phyloP scores from a whole-genome alignment of 106 monocot species.

The Apostasia ramifera region DNA sequence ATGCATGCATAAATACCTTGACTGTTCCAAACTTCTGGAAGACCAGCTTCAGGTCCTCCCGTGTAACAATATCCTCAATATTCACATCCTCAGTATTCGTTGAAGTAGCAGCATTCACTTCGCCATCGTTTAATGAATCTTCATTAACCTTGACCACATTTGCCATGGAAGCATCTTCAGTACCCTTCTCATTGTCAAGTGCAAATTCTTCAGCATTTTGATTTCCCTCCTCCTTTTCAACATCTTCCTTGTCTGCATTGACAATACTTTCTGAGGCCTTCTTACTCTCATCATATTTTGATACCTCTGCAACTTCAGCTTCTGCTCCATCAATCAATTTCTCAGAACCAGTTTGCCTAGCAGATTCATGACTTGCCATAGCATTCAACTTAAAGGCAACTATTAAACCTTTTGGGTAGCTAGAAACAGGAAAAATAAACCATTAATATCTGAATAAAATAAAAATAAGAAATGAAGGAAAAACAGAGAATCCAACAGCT shows the following conservation, averaged over 20 bases:
- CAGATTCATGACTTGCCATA: constrained; percentile 8
- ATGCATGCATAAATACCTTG: constrained; percentile 39
- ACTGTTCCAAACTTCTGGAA: constrained; percentile 73
- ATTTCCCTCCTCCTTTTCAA: background rate
- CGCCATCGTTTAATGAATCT: constrained; percentile 10
- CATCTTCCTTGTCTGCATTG: constrained; percentile 16
- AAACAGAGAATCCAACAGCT: background rate
- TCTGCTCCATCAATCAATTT: constrained; percentile 5
- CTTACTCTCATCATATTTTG: constrained; percentile 11
- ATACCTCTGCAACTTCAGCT: constrained; percentile 5
- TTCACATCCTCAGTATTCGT: constrained; percentile 11
- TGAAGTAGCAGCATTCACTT: constrained; percentile 8
- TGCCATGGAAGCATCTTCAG: background rate
- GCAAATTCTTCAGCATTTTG: background rate
- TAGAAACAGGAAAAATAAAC: constrained; percentile 12
- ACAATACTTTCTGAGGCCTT: constrained; percentile 11
- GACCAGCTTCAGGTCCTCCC: constrained; percentile 67
- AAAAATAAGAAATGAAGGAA: background rate
- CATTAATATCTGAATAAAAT: background rate
- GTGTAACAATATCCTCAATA: constrained; percentile 17
- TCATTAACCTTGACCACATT: constrained; percentile 1
- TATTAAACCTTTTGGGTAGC: constrained; percentile 82
- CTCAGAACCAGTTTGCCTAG: constrained; percentile 13
- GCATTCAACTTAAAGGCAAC: constrained; percentile 67
- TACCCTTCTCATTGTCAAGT: constrained; percentile 4